Evolutionary conservation across 1,139 yeast species (phyloP), one percentile per base, ranked within the genome.

Genomic region (Scheffersomyces cryptocercus): DNA sequence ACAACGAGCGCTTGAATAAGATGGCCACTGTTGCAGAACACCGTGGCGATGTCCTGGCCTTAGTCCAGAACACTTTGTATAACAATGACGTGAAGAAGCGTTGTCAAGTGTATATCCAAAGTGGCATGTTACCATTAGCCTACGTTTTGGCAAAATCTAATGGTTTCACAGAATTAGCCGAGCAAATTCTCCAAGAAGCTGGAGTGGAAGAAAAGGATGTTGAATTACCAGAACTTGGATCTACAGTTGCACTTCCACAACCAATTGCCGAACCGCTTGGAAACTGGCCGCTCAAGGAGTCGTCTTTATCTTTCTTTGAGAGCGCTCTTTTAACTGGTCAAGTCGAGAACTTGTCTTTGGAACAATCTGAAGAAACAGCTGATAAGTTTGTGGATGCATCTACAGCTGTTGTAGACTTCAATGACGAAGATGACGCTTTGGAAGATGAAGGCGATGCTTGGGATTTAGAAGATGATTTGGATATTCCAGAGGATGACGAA

Each of bases 1-100:
- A 91, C 57, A 58, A 65, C 28, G 79, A 78, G 40, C 85, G 93
- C 59, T 73, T 93, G 56, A 69, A 78, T 40, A 89, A 87, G 66
- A 91, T 95, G 97, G 83, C 89, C 51, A 75, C 81, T 46, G 90
- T 95, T 69, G 95, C 99, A 40, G 95, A 87, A 62, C 85, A 83
- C 54, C 86, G 97, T 59, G 88, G 88, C 47, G 96, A 93, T 64
- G 67, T 79, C 40, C 80, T 89, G 36, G 84, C 96, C 36, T 77
- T 90, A 56, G 79, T 93, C 57, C 95, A 89, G 60, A 90, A 90
- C 55, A 82, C 95, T 20, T 70, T 93, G 47, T 93, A 86, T 67
- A 77, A 81, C 56, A 84, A 86, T 58, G 87, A 90, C 49, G 75
- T 84, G 32, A 84, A 85, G 59, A 82, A 85, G 62, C 84, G 97